Percentiles rank a stretch among this genome's conserved stretches.
Conservation (phyloP, 225 moss, liverwort and hornwort genomes). For the Takakia lepidozioides region DNA sequence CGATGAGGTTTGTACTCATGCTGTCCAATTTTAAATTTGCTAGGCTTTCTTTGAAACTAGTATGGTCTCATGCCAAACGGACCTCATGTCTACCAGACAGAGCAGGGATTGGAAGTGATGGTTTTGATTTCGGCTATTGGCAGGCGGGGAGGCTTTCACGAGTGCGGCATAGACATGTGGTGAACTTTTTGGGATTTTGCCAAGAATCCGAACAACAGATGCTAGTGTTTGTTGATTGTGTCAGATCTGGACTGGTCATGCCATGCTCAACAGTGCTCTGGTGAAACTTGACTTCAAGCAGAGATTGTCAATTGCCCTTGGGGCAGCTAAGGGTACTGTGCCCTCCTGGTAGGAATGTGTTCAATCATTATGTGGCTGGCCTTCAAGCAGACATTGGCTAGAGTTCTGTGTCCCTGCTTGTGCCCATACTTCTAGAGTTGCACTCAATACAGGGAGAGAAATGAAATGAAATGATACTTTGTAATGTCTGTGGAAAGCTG, state of each 20-base stretch:
- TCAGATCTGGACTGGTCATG: too few relatives aligned
- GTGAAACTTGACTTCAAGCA: constrained; percentile 53
- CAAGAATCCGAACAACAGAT: constrained; percentile 44
- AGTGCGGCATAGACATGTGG: constrained; percentile 36
- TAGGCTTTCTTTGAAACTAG: too few relatives aligned
- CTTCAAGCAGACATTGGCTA: too few relatives aligned
- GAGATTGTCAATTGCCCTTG: constrained; percentile 43
- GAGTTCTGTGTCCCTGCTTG: too few relatives aligned
- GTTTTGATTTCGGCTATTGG: background rate
- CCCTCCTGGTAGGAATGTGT: background rate
- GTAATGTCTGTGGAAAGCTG: too few relatives aligned
- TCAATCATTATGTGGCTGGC: too few relatives aligned
- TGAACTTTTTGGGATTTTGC: constrained; percentile 35
- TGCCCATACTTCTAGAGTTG: too few relatives aligned
- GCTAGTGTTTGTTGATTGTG: constrained; percentile 42
- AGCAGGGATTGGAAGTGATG: background rate
- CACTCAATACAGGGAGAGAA: too few relatives aligned
- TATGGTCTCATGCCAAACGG: too few relatives aligned
- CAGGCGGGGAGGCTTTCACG: constrained; percentile 28
- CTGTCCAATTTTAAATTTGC: too few relatives aligned
- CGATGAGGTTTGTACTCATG: constrained; percentile 33
- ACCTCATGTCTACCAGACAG: too few relatives aligned
- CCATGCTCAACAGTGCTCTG: constrained; percentile 18
- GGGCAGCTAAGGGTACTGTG: constrained; percentile 40
- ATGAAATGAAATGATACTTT: too few relatives aligned